Base-by-base conservation (phyloP, 164 flowering plant genomes). In the Berberis vulgaris region DNA sequence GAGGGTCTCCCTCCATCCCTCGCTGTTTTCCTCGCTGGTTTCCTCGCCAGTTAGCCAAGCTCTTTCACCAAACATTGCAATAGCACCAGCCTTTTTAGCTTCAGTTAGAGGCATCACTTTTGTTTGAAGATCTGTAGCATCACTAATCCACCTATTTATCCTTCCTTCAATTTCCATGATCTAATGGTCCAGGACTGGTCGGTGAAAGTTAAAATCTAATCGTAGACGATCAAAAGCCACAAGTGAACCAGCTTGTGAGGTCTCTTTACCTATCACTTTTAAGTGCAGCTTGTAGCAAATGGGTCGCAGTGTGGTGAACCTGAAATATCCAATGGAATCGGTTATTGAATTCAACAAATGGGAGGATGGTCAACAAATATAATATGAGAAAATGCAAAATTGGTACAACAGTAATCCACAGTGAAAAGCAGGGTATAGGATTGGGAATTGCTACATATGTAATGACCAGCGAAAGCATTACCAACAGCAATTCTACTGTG, bases 301-400 rank as follows among this genome's bases (percentile, higher is more conserved):
- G 98, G 10, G 98, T 93, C 64, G 98, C 98, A 61, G 97, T 88
- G 67, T 93, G 98, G 78, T 93, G 97, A 77, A 88, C 96, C 98
- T 93, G 82, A 45, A 73, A 69, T 42, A 42, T 56, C 49, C 42
- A 47, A 65, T 12, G 38, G 26, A 26, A 26, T 26, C 26, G 26
- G 49, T 65, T 4, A 41, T 5, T 38, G 39, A 13, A 40, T 52
- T 12, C 4, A 52, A 52, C 12, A 26, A 26, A 26, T 26, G 26
- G 26, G 26, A 26, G 26, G 26, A 0, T 26, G 26, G 26, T 26
- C 26, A 26, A 26, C 26, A 26, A 26, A 26, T 26, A 26, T 26
- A 26, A 26, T 26, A 26, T 0, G 0, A 26, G 26, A 26, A 26
- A 26, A 0, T 26, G 26, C 26, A 0, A 26, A 26, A 26, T 26